A percentile compares a stretch with the other conserved stretches of the same genome.
phyloP scores from a whole-genome alignment of 164 flowering plant genomes.

The Taxillus chinensis region DNA sequence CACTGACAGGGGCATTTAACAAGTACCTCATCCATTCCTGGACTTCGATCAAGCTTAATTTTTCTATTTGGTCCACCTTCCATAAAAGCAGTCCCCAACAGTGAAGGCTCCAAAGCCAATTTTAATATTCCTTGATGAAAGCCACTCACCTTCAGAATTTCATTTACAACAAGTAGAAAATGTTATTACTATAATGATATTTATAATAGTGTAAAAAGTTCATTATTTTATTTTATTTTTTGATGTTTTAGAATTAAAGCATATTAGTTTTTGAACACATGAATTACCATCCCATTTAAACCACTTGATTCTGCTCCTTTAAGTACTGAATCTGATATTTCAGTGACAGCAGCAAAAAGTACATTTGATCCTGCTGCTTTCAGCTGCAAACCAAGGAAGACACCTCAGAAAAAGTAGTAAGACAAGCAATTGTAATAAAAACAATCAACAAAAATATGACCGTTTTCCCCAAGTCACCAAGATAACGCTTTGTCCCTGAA shows the following conservation, averaged over 20 bases:
- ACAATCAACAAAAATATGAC: conserved; percentile 31
- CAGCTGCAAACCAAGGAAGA: conserved; percentile 35
- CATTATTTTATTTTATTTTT: background rate
- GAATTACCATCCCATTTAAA: conserved; percentile 76
- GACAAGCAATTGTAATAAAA: background rate
- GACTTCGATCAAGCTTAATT: conserved; percentile 76
- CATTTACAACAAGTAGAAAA: background rate
- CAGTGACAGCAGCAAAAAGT: conserved; percentile 80
- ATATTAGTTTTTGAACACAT: too few relatives aligned
- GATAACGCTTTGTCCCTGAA: conserved; percentile 87
- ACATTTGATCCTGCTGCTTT: conserved; percentile 86
- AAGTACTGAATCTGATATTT: conserved; percentile 81
- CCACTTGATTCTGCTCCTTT: conserved; percentile 92
- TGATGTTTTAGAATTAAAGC: too few relatives aligned
- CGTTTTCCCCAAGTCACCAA: conserved; percentile 88
- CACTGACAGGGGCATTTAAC: background rate
- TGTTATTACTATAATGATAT: background rate
- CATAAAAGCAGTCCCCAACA: conserved; percentile 67
- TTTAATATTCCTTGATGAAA: conserved; percentile 91
- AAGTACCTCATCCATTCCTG: conserved; percentile 86
- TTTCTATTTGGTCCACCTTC: conserved; percentile 94
- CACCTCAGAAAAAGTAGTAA: background rate
- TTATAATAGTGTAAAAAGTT: background rate
- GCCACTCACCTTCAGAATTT: conserved; percentile 50
- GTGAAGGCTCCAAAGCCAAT: conserved; percentile 93